Evolutionary conservation across 1,139 yeast species (phyloP), one percentile per base, ranked within the genome.

Genomic region (Pichia sp.): DNA sequence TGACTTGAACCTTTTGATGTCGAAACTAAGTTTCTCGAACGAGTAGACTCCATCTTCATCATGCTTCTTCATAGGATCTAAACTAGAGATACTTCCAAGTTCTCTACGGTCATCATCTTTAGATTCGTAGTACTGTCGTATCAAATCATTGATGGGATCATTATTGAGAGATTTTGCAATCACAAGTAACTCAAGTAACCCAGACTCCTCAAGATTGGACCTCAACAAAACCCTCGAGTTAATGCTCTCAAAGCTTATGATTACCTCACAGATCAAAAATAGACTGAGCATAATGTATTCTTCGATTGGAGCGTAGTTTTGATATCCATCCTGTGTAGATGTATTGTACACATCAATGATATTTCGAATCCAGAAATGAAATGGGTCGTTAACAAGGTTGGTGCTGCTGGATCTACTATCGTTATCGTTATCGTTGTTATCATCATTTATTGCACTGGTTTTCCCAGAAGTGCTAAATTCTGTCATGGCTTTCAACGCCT

Each of bases 271-370:
- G 5, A 71, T 49, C 33, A 73, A 52, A 31, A 72, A 62, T 13
- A 72, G 51, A 0, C 76, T 64, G 2, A 72, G 62, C 35, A 72
- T 56, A 0, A 64, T 56, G 42, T 72, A 73, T 37, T 70, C 67
- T 27, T 45, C 40, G 4, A 51, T 30, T 4, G 10, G 40, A 27
- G 17, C 20, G 1, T 11, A 4, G 15, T 3, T 11, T 15, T 19
- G 3, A 27, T 37, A 3, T 38, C 35, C 3, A 9, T 21, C 10
- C 8, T 21, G 8, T 9, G 11, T 11, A 11, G 13, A 25, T 8
- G 7, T 27, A n/a, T 27, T 22, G 3, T 46, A 18, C n/a, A 44
- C 18, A 16, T 45, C 47, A 12, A 48, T 34, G 22, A 48, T 48
- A 29, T 41, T 29, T 20, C 33, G 22, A 11, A 45, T 29, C 52